phyloP scores from a whole-genome alignment of 768 basidiomycete genomes.

The Sistotremastrum niveocremeum region DNA sequence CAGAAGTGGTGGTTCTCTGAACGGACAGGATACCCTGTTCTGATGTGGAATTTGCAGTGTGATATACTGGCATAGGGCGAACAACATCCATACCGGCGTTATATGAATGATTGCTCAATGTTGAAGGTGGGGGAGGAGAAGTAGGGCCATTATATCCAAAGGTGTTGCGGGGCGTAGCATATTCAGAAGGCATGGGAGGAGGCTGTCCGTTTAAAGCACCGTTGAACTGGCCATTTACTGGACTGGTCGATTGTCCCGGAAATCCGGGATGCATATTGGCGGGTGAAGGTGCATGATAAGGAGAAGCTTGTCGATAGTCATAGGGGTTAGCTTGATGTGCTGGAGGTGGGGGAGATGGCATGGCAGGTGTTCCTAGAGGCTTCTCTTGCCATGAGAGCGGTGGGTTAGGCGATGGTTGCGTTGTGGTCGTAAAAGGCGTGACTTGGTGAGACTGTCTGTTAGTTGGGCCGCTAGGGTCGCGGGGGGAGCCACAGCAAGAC shows the following conservation, averaged over 20 bases:
- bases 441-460: no score
- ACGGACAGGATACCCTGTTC: constrained; percentile 20
- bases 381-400: constrained; percentile 27
- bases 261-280: constrained; percentile 3
- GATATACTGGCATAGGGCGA: no score
- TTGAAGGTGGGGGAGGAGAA: constrained; percentile 2
- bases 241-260: constrained; percentile 1
- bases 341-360: constrained; percentile 33
- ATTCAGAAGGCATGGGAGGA: constrained; percentile 7
- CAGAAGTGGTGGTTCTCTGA: constrained; percentile 16
- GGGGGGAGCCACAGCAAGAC: no score
- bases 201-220: not conserved
- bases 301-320: not conserved
- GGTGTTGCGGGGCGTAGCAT: constrained; percentile 13
- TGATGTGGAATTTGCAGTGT: constrained; percentile 13
- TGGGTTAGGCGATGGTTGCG: constrained; percentile 34
- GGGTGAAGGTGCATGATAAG: constrained; percentile 7
- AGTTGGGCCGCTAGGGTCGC: no score
- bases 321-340: constrained; percentile 14
- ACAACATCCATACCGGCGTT: not conserved
- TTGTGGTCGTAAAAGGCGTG: no score
- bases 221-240: constrained; percentile 1
- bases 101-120: constrained; percentile 13
- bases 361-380: constrained; percentile 27
- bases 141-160: constrained; percentile 16